Evolutionary conservation across 768 basidiomycete species (phyloP).

Genomic region (Agaricus sinodeliciosus): DNA sequence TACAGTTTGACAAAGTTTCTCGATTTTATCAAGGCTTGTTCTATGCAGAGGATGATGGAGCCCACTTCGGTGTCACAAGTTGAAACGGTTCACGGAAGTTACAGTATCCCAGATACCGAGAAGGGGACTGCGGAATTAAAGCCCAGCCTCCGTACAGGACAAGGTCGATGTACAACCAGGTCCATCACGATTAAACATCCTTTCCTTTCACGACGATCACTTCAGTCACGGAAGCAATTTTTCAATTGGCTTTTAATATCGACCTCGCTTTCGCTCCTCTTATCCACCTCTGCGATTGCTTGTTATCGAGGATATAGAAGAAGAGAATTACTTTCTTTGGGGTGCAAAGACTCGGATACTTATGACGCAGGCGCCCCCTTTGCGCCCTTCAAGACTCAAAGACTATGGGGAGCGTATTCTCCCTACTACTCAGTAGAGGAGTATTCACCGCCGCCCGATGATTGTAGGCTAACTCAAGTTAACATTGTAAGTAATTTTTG

Average conservation of each 20-base stretch:
- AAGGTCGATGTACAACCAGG: too few relatives aligned
- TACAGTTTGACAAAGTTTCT: too few relatives aligned
- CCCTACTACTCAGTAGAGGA: constrained; percentile 46
- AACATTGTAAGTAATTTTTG: constrained; percentile 5
- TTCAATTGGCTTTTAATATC: not conserved
- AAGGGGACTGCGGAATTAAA: not conserved
- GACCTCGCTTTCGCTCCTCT: not conserved
- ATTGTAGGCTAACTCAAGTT: constrained; percentile 55
- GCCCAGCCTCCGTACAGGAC: too few relatives aligned
- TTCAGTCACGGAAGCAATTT: not conserved
- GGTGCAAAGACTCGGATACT: not conserved
- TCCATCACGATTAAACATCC: not conserved
- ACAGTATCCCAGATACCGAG: not conserved
- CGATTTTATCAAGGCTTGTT: too few relatives aligned
- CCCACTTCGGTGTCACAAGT: not conserved
- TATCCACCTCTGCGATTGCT: not conserved
- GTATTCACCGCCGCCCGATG: constrained; percentile 39
- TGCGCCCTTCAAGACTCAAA: constrained; percentile 10
- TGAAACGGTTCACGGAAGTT: not conserved
- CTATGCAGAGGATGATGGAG: too few relatives aligned
- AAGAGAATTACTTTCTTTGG: not conserved
- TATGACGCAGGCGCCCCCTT: constrained; percentile 5
- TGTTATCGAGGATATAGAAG: not conserved
- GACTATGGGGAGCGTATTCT: constrained; percentile 54
- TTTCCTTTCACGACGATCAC: not conserved